Conservation (phyloP, 2,329 filamentous ascomycete genomes). For the Dactylellina haptotyla region DNA sequence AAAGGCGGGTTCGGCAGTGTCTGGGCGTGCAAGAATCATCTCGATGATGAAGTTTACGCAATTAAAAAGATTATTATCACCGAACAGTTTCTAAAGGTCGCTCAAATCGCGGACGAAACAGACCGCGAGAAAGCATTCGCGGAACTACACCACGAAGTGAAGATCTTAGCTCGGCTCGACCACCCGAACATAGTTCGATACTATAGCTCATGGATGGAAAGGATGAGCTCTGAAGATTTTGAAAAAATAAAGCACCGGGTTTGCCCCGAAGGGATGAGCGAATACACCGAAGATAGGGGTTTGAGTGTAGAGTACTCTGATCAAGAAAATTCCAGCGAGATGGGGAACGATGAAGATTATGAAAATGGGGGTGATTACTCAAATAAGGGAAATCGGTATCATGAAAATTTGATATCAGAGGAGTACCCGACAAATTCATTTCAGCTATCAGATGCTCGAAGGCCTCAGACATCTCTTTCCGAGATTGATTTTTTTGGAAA, state of each 20-base stretch:
- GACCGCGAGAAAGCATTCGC: slow-evolving; percentile 67
- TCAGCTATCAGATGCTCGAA: neutral
- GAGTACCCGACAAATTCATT: neutral
- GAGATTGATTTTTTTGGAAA: slow-evolving; percentile 7
- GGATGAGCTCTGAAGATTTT: slow-evolving; percentile 41
- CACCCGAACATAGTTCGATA: slow-evolving; percentile 75
- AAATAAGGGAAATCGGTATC: neutral
- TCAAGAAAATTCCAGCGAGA: slow-evolving; percentile 5
- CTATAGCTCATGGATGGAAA: slow-evolving; percentile 72
- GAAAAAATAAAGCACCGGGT: slow-evolving; percentile 24
- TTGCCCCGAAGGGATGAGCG: slow-evolving; percentile 36
- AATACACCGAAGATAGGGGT: slow-evolving; percentile 20
- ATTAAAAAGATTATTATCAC: slow-evolving; percentile 73
- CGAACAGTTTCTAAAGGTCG: slow-evolving; percentile 63
- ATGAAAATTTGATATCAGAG: no score
- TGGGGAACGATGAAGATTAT: neutral
- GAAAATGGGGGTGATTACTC: neutral
- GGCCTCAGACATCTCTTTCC: neutral
- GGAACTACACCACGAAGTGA: slow-evolving; percentile 65
- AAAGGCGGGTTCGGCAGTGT: slow-evolving; percentile 74
- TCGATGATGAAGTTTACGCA: slow-evolving; percentile 72
- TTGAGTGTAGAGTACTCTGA: neutral
- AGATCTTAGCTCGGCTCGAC: slow-evolving; percentile 71
- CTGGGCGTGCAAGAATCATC: slow-evolving; percentile 70
- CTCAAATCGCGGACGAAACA: slow-evolving; percentile 62